These are phyloP conservation scores for Sporisorium iseilematis-ciliati DNA, from an alignment of 1,284 basidiomycete genomes.

Conservation along the genomic window DNA sequence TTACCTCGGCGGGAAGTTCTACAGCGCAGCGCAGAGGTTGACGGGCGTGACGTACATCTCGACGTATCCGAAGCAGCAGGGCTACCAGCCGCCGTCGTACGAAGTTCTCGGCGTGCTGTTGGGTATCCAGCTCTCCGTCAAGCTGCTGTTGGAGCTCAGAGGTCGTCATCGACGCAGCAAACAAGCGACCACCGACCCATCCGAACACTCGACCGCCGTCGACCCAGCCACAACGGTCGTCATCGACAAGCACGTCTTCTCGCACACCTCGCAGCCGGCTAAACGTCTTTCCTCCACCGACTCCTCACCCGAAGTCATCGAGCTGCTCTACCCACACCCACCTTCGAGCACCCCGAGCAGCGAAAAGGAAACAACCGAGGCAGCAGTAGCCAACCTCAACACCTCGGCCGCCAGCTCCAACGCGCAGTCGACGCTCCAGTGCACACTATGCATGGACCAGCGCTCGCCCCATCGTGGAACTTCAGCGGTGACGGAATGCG, in stretches of 20 bases:
- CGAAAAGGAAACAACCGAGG: background rate
- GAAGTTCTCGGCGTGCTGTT: conserved; percentile 70
- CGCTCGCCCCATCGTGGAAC: conserved; percentile 58
- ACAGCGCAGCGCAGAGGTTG: conserved; percentile 68
- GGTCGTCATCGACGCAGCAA: conserved; percentile 10
- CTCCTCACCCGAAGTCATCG: background rate
- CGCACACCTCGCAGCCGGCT: conserved; percentile 41
- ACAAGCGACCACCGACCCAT: background rate
- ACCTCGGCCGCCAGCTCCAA: conserved; percentile 28
- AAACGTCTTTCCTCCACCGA: conserved; percentile 17
- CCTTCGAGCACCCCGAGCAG: background rate
- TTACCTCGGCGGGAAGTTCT: conserved; percentile 71
- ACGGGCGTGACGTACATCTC: conserved; percentile 67
- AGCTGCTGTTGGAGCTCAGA: conserved; percentile 40
- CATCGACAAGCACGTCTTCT: conserved; percentile 30
- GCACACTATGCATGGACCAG: conserved; percentile 70
- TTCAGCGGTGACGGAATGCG: conserved; percentile 90
- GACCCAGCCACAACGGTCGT: conserved; percentile 32
- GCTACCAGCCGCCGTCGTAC: conserved; percentile 66
- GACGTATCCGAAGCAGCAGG: conserved; percentile 41
- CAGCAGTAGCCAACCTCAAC: conserved; percentile 34
- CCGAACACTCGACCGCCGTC: background rate
- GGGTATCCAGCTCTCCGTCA: conserved; percentile 66
- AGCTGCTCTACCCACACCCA: conserved; percentile 33
- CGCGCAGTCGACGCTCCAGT: conserved; percentile 54